phyloP scores from a whole-genome alignment of 2,329 filamentous ascomycete genomes.

The Xylariaceae sp. region DNA sequence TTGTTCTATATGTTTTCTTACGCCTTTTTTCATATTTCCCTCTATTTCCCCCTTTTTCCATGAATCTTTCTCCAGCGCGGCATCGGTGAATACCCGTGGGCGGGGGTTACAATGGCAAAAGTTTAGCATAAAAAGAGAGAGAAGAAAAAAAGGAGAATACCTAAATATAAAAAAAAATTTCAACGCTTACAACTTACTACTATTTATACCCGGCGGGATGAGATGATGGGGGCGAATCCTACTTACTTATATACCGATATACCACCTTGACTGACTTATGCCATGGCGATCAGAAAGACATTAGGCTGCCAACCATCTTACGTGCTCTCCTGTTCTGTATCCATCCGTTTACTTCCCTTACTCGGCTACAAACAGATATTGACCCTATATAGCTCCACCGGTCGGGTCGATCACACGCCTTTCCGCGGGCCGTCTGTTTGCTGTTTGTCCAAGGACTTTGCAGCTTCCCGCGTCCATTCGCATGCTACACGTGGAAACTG shows the following conservation, averaged over 20 bases:
- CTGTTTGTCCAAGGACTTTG: conserved; percentile 1
- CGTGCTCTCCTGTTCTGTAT: neutral
- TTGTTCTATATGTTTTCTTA: conserved; percentile 7
- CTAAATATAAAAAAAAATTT: conserved; percentile 8
- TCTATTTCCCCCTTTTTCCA: neutral
- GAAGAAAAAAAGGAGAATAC: neutral
- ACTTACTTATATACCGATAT: too few relatives aligned
- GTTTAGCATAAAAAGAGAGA: conserved; percentile 10
- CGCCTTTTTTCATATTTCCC: neutral
- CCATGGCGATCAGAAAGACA: too few relatives aligned
- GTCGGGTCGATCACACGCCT: conserved; percentile 10
- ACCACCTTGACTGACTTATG: too few relatives aligned
- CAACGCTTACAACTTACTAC: neutral
- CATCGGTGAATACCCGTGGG: conserved; percentile 3
- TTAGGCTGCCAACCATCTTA: neutral
- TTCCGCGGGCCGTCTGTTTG: conserved; percentile 1
- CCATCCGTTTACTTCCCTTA: neutral
- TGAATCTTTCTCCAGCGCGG: conserved; percentile 5
- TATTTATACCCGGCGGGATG: neutral
- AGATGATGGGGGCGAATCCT: neutral
- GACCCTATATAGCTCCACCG: neutral
- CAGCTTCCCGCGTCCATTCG: conserved; percentile 8
- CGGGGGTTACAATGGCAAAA: conserved; percentile 1
- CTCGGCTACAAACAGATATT: conserved; percentile 3
- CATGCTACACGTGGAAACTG: conserved; percentile 10